Evolutionary conservation across 805 yeast genomes (phyloP), one percentile per base, ranked within the genome.

Genomic region (Pichia kluyveri): DNA sequence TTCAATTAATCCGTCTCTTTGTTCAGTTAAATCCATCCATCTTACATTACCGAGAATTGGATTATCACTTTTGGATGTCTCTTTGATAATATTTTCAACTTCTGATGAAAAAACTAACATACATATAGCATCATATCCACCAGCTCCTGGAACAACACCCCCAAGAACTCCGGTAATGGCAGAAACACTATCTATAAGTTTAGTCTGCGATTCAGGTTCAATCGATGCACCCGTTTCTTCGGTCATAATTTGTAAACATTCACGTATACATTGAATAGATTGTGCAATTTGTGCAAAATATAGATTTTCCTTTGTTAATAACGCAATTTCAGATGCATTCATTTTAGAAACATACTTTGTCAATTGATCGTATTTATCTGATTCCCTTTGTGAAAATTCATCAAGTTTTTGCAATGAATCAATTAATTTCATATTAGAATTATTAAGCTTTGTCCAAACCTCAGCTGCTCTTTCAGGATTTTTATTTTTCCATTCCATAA

Each of bases 71-170:
- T 48, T 44, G 5, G 46, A 19, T 5, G 58, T 54, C 6, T 32
- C 31, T 2, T 41, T 26, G 12, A 48, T 28, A n/a, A 79, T 69
- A 11, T 56, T 51, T 3, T 57, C 63, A 3, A 76, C 61, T 3
- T 76, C 62, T 1, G 64, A 58, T 28, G 75, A 78, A 2, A 76
- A 71, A 3, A 83, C 82, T 28, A 93, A 64, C 28, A 91, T 58
- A 48, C 95, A 77, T 18, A 93, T 77, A 0, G 99, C 99, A 69
- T 93, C 99, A 60, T 81, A 85, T 0, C 99, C 99, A 28, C 99
- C 99, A 0, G 99, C 99, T 2, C 99, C 99, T 0, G 99, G 99
- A 4, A 93, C 96, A 34, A 93, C 90, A n/a, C 96, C 97, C 0
- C 96, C 95, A 18, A 91, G 56, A 31, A 88, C 93, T 15, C 99